Evolutionary conservation across 2,329 filamentous ascomycete genomes (phyloP), one percentile per base, ranked within the genome.

Genomic region (Lasiodiplodia gonubiensis): DNA sequence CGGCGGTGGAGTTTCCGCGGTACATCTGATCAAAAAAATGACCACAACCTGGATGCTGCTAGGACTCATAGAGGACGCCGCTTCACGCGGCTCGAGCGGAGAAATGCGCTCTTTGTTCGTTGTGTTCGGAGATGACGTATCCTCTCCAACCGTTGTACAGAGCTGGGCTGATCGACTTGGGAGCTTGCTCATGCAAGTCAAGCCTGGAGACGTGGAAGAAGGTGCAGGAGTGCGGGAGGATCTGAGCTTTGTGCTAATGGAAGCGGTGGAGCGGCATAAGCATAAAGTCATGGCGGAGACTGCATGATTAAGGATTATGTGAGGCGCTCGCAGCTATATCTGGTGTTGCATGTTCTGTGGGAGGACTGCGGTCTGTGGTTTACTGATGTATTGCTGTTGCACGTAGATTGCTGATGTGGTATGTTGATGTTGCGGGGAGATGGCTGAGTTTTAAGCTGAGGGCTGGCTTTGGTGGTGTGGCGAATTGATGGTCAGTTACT

Each of bases 241-340:
- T n/a, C 8, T 51, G 27, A 63, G 59, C 46, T 63, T 63, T 27
- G 27, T 51, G n/a, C 4, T 63, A 3, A 51, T 25, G 46, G 42
- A 51, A 10, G 42, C 59, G 2, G 12, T 63, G 27, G 30, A 37
- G 42, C 11, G 25, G 27, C 30, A 63, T 5, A 37, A n/a, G 18
- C 4, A 27, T 6, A 30, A 35, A n/a, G 46, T 39, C 6, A 12
- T 25, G 37, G 18, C 14, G 16, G 23, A 46, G 42, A n/a, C 8
- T 21, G 25, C 30, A 4, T 48, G 42, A n/a, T n/a, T n/a, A 33
- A n/a, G 18, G 18, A n/a, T 48, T 30, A n/a, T 25, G 23, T n/a
- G 23, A 46, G 21, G 16, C 33, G 39, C 14, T 12, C 16, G 42
- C 23, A 46, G n/a, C 11, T 8, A 10, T 3, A 10, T 21, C n/a